Evolutionary conservation across 192 early-diverging fungal species (phyloP), one percentile per base, ranked within the genome.

Genomic region (Pilobolus umbonatus): DNA sequence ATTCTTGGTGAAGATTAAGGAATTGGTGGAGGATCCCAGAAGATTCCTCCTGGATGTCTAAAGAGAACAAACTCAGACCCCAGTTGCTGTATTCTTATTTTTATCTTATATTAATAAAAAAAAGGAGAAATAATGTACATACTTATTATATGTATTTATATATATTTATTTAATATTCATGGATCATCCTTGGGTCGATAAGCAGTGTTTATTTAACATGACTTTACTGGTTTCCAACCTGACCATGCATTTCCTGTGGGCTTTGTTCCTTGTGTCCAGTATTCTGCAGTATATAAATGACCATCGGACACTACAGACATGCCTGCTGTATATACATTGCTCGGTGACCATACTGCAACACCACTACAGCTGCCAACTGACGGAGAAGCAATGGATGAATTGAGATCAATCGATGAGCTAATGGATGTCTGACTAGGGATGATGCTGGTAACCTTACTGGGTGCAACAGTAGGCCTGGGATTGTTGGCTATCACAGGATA

Each of bases 1-100:
- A 34, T 99, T 99, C 90, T 80, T 99, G 46, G 93, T 98, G 64
- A 95, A 92, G 75, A 40, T 99, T 51, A 99, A 99, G 83, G 91
- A 99, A 80, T 75, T 81, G 58, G 85, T 99, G 51, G 97, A 99
- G 80, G 97, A 99, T 69, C 97, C 97, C 49, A 78, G 85, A 39
- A 81, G 95, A 62, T 65, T 99, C 72, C 79, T 99, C 46, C 78
- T 98, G 68, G 87, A 89, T 59, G 75, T 98, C 55, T 98, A 89
- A 85, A 70, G 45, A n/a, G n/a, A n/a, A n/a, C n/a, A n/a, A n/a
- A n/a, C n/a, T n/a, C n/a, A n/a, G n/a, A n/a, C n/a, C n/a, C n/a
- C n/a, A n/a, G n/a, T n/a, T n/a, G n/a, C n/a, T n/a, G n/a, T n/a
- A n/a, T n/a, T n/a, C n/a, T n/a, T n/a, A n/a, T n/a, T n/a, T n/a